These are phyloP conservation scores for Kodamaea restingae DNA, from an alignment of 805 yeast species.

Conservation along the genomic window DNA sequence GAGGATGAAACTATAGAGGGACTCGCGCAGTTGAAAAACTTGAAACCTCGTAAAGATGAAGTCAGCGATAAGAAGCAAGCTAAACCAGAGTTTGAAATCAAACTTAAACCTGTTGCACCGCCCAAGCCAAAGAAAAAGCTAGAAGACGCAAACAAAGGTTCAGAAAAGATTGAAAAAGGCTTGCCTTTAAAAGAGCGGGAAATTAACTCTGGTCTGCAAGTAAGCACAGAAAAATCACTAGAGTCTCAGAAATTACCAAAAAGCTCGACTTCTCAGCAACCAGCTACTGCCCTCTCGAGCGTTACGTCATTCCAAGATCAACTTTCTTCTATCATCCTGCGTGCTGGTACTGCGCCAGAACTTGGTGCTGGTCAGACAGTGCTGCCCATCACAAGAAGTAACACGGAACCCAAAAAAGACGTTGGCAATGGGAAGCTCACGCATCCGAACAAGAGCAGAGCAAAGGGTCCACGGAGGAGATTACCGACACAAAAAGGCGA, in stretches of 20 bases:
- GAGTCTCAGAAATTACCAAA: not conserved
- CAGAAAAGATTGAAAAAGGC: too few species aligned
- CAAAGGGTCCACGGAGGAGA: conserved; percentile 51
- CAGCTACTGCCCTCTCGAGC: not conserved
- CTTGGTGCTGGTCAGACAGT: conserved; percentile 3
- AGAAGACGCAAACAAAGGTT: not conserved
- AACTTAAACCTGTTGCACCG: not conserved
- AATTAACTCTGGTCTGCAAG: too few species aligned
- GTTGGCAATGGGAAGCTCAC: conserved; percentile 25
- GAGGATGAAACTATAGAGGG: conserved; percentile 15
- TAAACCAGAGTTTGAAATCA: not conserved
- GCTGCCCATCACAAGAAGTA: conserved; percentile 3
- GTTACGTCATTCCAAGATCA: conserved; percentile 17
- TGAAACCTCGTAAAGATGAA: conserved; percentile 12
- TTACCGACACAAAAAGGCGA: conserved; percentile 27
- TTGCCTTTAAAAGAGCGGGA: too few species aligned
- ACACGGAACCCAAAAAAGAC: conserved; percentile 2
- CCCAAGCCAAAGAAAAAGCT: conserved; percentile 1
- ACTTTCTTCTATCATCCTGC: conserved; percentile 23
- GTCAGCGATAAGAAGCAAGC: not conserved
- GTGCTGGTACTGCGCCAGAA: conserved; percentile 27
- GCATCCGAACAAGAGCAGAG: conserved; percentile 44
- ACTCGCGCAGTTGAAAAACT: conserved; percentile 11
- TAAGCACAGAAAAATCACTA: too few species aligned
- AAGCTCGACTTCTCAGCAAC: not conserved